phyloP scores from a whole-genome alignment of 352 stramenopile species.

The Phytophthora syringae region DNA sequence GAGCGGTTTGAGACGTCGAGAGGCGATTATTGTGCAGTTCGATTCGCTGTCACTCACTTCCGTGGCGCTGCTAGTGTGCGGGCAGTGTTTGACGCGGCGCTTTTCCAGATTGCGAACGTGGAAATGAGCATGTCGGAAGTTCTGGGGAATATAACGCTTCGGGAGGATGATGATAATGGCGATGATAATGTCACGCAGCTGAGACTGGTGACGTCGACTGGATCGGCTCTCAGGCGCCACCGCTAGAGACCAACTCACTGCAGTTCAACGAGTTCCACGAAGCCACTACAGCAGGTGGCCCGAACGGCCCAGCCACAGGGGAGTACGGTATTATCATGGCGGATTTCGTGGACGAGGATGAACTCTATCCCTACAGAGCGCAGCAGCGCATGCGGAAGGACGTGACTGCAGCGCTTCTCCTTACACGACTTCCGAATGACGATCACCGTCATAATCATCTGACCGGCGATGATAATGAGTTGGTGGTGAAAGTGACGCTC shows the following conservation, averaged over 20 bases:
- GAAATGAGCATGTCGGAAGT: conserved; percentile 58
- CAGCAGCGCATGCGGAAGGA: conserved; percentile 38
- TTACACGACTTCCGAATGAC: conserved; percentile 32
- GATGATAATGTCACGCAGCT: conserved; percentile 39
- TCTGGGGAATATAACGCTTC: conserved; percentile 51
- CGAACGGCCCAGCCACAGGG: conserved; percentile 6
- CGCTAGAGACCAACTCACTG: conserved; percentile 46
- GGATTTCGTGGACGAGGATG: conserved; percentile 49
- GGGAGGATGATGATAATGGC: conserved; percentile 49
- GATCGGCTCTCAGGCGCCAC: conserved; percentile 19
- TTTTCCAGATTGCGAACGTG: conserved; percentile 48
- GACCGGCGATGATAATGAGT: conserved; percentile 16
- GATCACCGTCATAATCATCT: conserved; percentile 17
- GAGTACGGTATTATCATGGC: conserved; percentile 37
- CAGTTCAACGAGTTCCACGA: conserved; percentile 44
- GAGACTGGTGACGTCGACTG: conserved; percentile 36
- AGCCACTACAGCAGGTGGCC: conserved; percentile 14
- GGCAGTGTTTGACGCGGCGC: conserved; percentile 45
- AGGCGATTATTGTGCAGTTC: conserved; percentile 42
- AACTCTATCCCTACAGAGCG: conserved; percentile 39
- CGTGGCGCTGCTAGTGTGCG: conserved; percentile 30
- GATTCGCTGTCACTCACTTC: conserved; percentile 48
- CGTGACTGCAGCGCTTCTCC: conserved; percentile 32
- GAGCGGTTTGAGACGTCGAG: conserved; percentile 41
- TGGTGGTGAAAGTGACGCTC: conserved; percentile 41